Evolutionary conservation across 2,329 filamentous ascomycete species (phyloP), one percentile per base, ranked within the genome.

Genomic region (Alternaria infectoria): DNA sequence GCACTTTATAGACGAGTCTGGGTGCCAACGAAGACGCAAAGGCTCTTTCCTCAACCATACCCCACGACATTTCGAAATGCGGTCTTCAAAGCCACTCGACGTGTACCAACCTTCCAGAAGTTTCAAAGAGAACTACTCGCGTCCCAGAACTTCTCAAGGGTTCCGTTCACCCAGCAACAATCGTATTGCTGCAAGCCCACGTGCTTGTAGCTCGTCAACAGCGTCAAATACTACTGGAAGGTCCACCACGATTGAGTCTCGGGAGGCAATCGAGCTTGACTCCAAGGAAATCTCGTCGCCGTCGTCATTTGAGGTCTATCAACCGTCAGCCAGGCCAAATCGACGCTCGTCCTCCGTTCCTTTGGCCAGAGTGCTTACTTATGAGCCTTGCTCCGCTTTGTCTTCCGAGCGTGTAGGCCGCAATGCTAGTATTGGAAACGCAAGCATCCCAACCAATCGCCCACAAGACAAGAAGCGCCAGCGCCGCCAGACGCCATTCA

Each of bases 1-100:
- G 40, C 62, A 69, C 47, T 68, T 60, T 58, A 65, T 71, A 61
- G 67, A 72, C 45, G 70, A 75, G 44, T 66, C 65, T 50, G 69
- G 66, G 17, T 64, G 51, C 46, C 69, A 71, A 30, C 73, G 74
- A 62, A 67, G 72, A 60, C 65, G 69, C 12, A 73, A 70, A 59
- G 74, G 72, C 23, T 74, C 64, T n/a, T 78, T 77, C 52, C 67
- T 77, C 43, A 78, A 79, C 54, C 76, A 78, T 56, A 79, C 75
- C 8, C 77, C 77, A 28, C 69, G 75, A 36, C 59, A 64, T 44
- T 74, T 73, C 55, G 77, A 77, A 51, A 64, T 74, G 61, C 62
- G 62, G 13, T 60, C 70, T 8, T 57, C 68, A 23, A 68, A 65
- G 36, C 60, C 54, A 23, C 43, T 68, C 17, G 69, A 74, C 25